Evolutionary conservation across 306 rosid species (phyloP).

Genomic region (Pyrus betulifolia): DNA sequence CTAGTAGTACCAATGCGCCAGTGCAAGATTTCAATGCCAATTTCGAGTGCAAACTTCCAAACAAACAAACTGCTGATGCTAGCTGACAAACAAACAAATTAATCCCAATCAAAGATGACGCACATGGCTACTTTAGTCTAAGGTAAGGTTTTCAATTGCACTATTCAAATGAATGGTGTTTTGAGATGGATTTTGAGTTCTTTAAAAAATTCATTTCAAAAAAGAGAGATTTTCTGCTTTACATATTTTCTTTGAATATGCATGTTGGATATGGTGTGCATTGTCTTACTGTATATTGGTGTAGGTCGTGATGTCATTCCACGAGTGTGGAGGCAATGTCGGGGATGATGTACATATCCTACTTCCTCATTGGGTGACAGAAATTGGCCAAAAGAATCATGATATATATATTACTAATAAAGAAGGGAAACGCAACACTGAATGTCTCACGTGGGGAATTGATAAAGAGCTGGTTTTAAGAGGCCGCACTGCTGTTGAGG

Average conservation of each 20-base stretch:
- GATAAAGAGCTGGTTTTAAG: slow-evolving; percentile 72
- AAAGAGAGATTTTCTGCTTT: neutral
- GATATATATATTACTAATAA: slow-evolving; percentile 63
- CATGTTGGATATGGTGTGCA: neutral
- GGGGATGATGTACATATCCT: slow-evolving; percentile 87
- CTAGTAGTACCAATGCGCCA: too few species aligned
- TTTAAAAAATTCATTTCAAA: neutral
- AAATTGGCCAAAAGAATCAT: slow-evolving; percentile 74
- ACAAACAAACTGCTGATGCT: too few species aligned
- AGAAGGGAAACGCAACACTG: slow-evolving; percentile 61
- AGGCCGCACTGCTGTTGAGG: slow-evolving; percentile 71
- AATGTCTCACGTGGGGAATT: slow-evolving; percentile 79
- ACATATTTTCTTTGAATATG: neutral
- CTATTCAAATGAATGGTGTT: too few species aligned
- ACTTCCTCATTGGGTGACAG: slow-evolving; percentile 72
- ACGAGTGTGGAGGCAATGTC: slow-evolving; percentile 79
- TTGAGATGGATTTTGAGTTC: too few species aligned
- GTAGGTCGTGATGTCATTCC: slow-evolving; percentile 76
- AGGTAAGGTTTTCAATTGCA: too few species aligned
- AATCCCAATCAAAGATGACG: too few species aligned
- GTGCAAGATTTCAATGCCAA: too few species aligned
- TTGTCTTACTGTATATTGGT: neutral
- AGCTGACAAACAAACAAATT: too few species aligned
- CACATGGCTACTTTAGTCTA: too few species aligned
- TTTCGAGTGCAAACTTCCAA: too few species aligned